A percentile compares a stretch with the other conserved stretches of the same genome.
Conservation (phyloP, 768 basidiomycete species). For the Zangia roseola region DNA sequence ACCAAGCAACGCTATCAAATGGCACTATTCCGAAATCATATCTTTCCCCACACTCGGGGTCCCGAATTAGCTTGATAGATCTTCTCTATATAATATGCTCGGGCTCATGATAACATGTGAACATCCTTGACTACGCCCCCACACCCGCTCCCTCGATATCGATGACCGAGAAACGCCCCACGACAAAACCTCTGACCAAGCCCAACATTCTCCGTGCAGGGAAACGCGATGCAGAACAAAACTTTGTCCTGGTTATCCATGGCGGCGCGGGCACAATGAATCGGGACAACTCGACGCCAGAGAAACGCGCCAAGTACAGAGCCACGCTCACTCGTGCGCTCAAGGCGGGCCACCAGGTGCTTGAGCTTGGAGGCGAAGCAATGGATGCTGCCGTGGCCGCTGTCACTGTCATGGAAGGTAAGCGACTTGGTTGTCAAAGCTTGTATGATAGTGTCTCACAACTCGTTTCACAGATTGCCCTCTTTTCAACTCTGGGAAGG, state of each 20-base stretch:
- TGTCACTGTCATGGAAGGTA: slow-evolving; percentile 72
- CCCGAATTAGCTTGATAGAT: not conserved
- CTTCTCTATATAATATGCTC: not conserved
- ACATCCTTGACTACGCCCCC: not conserved
- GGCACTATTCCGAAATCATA: not conserved
- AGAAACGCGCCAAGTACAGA: slow-evolving; percentile 58
- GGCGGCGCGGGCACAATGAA: slow-evolving; percentile 78
- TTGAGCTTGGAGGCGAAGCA: slow-evolving; percentile 70
- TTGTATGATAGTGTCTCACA: too few relatives aligned
- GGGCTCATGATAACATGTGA: slow-evolving; percentile 1
- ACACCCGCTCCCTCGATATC: not conserved
- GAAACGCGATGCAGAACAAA: slow-evolving; percentile 11
- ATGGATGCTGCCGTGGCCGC: slow-evolving; percentile 82
- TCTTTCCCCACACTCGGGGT: not conserved
- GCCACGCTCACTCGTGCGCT: slow-evolving; percentile 54
- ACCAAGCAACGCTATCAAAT: too few relatives aligned
- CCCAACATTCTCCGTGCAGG: slow-evolving; percentile 2
- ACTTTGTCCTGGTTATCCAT: slow-evolving; percentile 63
- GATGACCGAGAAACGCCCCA: slow-evolving; percentile 10
- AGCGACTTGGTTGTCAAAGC: too few relatives aligned
- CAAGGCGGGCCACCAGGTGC: slow-evolving; percentile 58
- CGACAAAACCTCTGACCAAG: not conserved
- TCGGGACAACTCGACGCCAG: slow-evolving; percentile 54
- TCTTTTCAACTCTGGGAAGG: slow-evolving; percentile 77
- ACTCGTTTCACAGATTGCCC: slow-evolving; percentile 52